Conservation (phyloP, 352 stramenopile genomes). For the Pythium folliculosum region DNA sequence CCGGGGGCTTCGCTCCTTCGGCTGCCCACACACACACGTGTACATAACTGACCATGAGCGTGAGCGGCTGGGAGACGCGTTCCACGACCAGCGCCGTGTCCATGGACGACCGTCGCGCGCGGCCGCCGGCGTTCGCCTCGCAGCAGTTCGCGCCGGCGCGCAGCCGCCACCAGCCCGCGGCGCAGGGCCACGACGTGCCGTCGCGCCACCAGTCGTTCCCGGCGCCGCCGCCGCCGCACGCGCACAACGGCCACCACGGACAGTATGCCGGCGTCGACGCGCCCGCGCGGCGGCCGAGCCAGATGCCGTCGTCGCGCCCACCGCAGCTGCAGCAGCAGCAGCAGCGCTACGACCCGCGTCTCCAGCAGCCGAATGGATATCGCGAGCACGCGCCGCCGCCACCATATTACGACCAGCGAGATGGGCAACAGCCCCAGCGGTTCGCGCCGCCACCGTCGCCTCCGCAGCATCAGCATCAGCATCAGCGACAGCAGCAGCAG, state of each 20-base stretch:
- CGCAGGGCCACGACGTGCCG: not conserved
- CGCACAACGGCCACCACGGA: not conserved
- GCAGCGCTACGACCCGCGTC: not conserved
- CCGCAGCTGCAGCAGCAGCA: not conserved
- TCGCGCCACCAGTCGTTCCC: constrained; percentile 20
- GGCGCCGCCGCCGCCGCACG: constrained; percentile 2
- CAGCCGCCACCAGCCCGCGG: not conserved
- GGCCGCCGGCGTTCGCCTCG: not conserved
- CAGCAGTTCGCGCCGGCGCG: not conserved
- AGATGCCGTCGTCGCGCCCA: not conserved
- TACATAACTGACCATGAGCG: constrained; percentile 13
- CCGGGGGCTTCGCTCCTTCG: too few species aligned
- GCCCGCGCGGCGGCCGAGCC: constrained; percentile 3
- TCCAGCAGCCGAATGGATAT: not conserved
- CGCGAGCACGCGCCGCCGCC: not conserved
- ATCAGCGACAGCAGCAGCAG: not conserved
- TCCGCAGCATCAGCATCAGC: not conserved
- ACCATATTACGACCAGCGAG: constrained; percentile 10
- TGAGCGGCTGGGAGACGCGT: constrained; percentile 25
- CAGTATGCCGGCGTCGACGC: not conserved
- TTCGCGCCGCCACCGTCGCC: not conserved
- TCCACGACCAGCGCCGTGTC: constrained; percentile 18
- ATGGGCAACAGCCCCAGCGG: not conserved
- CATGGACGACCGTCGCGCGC: constrained; percentile 15
- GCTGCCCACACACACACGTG: too few species aligned